Percentiles rank a stretch among this genome's conserved stretches.
Conservation (phyloP, 768 basidiomycete species). For the Leccinum barrowsii region DNA sequence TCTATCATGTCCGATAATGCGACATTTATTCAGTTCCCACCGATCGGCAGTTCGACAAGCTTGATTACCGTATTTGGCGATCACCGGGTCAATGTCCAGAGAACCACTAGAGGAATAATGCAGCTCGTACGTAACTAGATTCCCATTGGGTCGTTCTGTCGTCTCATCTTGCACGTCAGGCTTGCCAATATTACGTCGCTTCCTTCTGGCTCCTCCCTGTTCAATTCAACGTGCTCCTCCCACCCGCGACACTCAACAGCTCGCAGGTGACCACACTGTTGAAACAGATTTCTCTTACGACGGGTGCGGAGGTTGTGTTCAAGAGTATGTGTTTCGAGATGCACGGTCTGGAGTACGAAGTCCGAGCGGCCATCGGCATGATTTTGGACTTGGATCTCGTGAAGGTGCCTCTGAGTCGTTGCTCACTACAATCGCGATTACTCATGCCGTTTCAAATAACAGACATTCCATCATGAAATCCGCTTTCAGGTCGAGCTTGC, state of each 20-base stretch:
- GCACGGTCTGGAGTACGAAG: conserved; percentile 91
- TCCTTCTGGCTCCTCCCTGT: conserved; percentile 95
- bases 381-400: conserved; percentile 89
- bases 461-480: conserved; percentile 96
- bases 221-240: conserved; percentile 88
- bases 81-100: conserved; percentile 88
- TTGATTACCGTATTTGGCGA: conserved; percentile 94
- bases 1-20: conserved; percentile 94
- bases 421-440: neutral
- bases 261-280: conserved; percentile 81
- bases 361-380: conserved; percentile 79
- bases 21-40: conserved; percentile 91
- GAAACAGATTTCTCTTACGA: conserved; percentile 80
- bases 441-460: neutral
- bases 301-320: conserved; percentile 93
- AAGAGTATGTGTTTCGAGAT: conserved; percentile 98
- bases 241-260: conserved; percentile 75
- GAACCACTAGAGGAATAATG: conserved; percentile 93
- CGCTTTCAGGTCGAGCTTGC: conserved; percentile 97
- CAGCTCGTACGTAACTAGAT: conserved; percentile 65
- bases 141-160: conserved; percentile 18
- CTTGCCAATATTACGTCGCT: conserved; percentile 94
- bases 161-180: conserved; percentile 42
- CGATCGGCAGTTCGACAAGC: conserved; percentile 89
- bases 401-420: conserved; percentile 51